Base-by-base conservation (phyloP, 495 filamentous ascomycete genomes). In the Extremus antarcticus region DNA sequence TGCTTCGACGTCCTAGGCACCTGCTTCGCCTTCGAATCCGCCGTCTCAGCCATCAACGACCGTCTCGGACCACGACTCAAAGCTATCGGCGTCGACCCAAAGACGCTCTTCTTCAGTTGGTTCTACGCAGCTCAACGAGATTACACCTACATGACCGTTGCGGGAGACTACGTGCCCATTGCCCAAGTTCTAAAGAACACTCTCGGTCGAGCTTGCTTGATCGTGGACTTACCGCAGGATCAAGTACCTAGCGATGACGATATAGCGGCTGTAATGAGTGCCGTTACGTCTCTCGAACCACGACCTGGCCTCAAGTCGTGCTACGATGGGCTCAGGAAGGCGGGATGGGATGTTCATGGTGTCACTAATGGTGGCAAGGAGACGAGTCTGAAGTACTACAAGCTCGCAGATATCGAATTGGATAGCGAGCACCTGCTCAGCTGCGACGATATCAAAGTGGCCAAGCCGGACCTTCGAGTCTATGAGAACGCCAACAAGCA, bases 1-100 rank as follows among this genome's bases (percentile, higher is more conserved):
- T 53, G 54, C 54, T 61, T 61, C 35, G 58, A 61, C 25, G 58
- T 61, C 23, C 49, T 61, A 11, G 58, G 58, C 1, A 61, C 58
- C 15, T 61, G 58, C 39, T 61, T 61, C 54, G 40, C 45, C 38
- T 61, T 61, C 58, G 21, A 47, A 1, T 7, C 48, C 16, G 54
- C 58, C n/a, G 54, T 57, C 45, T 45, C 56, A 19, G 46, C 50
- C 25, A 57, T 61, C 21, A 10, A 3, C 9, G 40, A 53, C 3
- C 58, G 58, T 19, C 46, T 61, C 1, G 58, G 58, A 16, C 13
- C 40, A 2, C 46, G 54, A 23, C 54, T 61, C 16, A 40, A 41
- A 9, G 54, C 53, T 1, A 23, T 57, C 23, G 50, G 50, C 29
- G 58, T 61, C 35, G 58, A 61, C 22, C 45, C 58, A 1, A 61